These are phyloP conservation scores for Guadua angustifolia DNA, from an alignment of 176 grass and related monocot species.

Conservation along the genomic window DNA sequence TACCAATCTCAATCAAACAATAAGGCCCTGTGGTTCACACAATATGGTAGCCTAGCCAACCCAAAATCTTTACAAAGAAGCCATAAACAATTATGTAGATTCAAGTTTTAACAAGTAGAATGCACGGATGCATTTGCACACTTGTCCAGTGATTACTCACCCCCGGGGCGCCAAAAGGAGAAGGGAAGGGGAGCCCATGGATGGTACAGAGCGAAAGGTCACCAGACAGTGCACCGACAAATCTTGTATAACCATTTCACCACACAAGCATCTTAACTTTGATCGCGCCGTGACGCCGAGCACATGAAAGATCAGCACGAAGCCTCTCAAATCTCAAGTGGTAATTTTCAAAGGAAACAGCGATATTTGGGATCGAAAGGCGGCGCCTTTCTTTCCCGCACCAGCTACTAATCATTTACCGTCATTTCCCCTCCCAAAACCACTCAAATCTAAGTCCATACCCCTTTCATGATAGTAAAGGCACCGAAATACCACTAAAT, in stretches of 20 bases:
- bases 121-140: background rate
- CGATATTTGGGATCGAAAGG: slow-evolving; percentile 3
- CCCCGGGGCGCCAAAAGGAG: background rate
- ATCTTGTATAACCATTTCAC: background rate
- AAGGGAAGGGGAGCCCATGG: background rate
- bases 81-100: background rate
- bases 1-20: background rate
- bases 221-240: background rate
- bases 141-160: background rate
- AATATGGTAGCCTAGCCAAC: background rate
- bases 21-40: background rate
- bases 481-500: background rate
- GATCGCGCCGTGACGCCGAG: background rate
- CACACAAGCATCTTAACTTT: background rate
- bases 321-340: background rate
- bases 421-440: background rate
- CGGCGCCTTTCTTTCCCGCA: background rate
- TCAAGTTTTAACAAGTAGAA: background rate
- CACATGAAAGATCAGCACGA: background rate
- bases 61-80: background rate
- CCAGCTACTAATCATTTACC: background rate
- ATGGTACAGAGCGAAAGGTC: background rate
- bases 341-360: background rate
- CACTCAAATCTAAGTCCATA: background rate
- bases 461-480: background rate